Percentiles rank a stretch among this genome's conserved stretches.
phyloP scores from a whole-genome alignment of 1,284 basidiomycete species.

The Pseudozyma thailandica region DNA sequence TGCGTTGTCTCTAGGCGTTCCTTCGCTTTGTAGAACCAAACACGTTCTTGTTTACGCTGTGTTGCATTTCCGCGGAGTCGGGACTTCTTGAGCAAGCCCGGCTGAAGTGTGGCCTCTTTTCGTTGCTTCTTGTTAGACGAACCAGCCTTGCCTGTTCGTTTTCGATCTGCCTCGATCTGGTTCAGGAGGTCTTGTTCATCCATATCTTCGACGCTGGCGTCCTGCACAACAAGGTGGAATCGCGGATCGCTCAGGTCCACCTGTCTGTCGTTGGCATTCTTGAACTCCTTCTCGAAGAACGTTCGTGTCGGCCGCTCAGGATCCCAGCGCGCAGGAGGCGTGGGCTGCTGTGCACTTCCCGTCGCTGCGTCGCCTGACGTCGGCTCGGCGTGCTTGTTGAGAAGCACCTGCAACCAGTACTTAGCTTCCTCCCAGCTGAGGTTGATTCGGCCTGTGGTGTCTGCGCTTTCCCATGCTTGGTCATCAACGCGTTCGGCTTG shows the following conservation, averaged over 20 bases:
- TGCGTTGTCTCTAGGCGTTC: slow-evolving; percentile 39
- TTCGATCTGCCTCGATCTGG: slow-evolving; percentile 26
- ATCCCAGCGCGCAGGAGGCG: slow-evolving; percentile 34
- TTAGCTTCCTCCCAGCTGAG: slow-evolving; percentile 46
- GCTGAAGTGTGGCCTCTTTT: slow-evolving; percentile 22
- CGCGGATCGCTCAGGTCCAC: slow-evolving; percentile 45
- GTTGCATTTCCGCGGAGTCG: slow-evolving; percentile 44
- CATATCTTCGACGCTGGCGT: slow-evolving; percentile 45
- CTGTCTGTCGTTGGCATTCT: slow-evolving; percentile 27
- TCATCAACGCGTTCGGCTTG: background rate
- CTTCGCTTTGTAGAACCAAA: slow-evolving; percentile 49
- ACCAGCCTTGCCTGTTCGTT: background rate
- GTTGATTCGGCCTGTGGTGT: slow-evolving; percentile 14
- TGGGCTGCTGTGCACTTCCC: background rate
- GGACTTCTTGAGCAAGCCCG: slow-evolving; percentile 44
- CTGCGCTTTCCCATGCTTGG: slow-evolving; percentile 9
- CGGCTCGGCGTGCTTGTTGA: slow-evolving; percentile 18
- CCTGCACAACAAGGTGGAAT: slow-evolving; percentile 44
- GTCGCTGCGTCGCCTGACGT: background rate
- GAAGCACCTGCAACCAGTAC: slow-evolving; percentile 36
- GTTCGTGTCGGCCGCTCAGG: slow-evolving; percentile 41
- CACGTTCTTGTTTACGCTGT: slow-evolving; percentile 32
- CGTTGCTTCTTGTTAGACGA: slow-evolving; percentile 10
- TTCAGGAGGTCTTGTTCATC: slow-evolving; percentile 26
- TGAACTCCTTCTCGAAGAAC: slow-evolving; percentile 52